Evolutionary conservation across 345 rosid species (phyloP).

Genomic region (Rhizophora mangle): DNA sequence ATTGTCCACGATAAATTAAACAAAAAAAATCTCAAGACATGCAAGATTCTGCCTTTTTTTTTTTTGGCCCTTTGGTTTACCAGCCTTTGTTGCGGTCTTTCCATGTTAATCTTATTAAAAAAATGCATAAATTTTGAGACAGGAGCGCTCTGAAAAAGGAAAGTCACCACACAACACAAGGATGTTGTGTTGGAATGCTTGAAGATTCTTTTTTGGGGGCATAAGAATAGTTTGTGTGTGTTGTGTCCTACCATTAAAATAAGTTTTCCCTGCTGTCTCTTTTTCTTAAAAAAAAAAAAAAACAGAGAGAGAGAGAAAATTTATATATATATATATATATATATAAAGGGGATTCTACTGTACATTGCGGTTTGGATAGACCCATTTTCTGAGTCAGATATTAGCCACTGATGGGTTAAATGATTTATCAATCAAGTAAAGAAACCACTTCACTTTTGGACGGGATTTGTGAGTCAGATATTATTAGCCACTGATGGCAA

Average conservation of each 20-base stretch:
- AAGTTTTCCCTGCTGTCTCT: background rate
- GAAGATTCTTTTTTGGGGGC: slow-evolving; percentile 12
- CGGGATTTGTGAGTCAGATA: background rate
- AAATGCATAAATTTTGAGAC: slow-evolving; percentile 1
- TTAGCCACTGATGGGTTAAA: background rate
- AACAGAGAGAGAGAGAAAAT: no score
- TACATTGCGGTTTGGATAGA: background rate
- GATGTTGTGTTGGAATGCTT: slow-evolving; percentile 22
- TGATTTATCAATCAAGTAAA: slow-evolving; percentile 1
- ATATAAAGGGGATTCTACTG: background rate
- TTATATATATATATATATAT: no score
- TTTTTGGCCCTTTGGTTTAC: slow-evolving; percentile 22
- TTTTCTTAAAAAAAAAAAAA: background rate
- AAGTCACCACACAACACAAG: slow-evolving; percentile 14
- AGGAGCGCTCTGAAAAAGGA: slow-evolving; percentile 8
- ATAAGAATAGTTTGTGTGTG: slow-evolving; percentile 12
- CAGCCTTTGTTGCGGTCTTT: slow-evolving; percentile 18
- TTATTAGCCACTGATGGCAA: background rate
- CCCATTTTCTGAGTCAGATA: slow-evolving; percentile 8
- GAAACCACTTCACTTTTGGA: background rate
- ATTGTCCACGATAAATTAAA: slow-evolving; percentile 25
- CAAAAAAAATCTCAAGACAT: slow-evolving; percentile 8
- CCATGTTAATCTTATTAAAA: background rate
- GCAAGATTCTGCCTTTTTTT: slow-evolving; percentile 21
- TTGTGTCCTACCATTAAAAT: background rate